These are phyloP conservation scores for Rhododendron ferrugineum DNA, from an alignment of 148 eudicot genomes.

Conservation along the genomic window DNA sequence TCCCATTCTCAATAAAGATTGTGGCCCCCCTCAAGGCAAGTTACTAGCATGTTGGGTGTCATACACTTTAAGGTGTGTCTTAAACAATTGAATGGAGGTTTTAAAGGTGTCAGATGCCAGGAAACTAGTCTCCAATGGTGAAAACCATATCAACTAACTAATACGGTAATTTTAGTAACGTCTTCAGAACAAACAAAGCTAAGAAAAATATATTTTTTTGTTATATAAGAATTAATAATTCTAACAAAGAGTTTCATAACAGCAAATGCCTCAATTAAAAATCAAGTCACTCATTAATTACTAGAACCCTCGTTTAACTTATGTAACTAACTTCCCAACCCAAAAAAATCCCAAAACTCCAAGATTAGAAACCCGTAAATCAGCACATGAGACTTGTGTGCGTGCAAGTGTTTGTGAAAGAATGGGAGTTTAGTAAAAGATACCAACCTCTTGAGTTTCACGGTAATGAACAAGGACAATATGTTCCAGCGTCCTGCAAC, in stretches of 20 bases:
- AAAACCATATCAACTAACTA: neutral
- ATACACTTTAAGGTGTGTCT: neutral
- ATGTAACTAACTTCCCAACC: neutral
- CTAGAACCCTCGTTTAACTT: neutral
- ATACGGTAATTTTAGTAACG: neutral
- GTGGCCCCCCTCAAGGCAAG: neutral
- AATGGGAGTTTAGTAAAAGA: slow-evolving; percentile 9
- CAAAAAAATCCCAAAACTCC: neutral
- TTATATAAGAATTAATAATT: neutral
- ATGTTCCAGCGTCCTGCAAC: slow-evolving; percentile 75
- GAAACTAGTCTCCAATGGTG: neutral
- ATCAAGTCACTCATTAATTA: neutral
- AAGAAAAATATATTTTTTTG: neutral
- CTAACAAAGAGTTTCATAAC: neutral
- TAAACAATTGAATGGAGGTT: neutral
- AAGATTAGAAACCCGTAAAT: neutral
- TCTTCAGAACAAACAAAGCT: neutral
- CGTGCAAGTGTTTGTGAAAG: neutral
- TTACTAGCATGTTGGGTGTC: neutral
- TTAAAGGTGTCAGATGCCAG: neutral
- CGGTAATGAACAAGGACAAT: slow-evolving; percentile 97
- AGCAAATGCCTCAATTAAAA: neutral
- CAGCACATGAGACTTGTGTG: neutral
- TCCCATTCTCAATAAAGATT: neutral
- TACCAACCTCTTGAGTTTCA: slow-evolving; percentile 86